Percentiles rank a stretch among this genome's conserved stretches.
phyloP scores from a whole-genome alignment of 768 basidiomycete species.

The Tremella fuciformis region DNA sequence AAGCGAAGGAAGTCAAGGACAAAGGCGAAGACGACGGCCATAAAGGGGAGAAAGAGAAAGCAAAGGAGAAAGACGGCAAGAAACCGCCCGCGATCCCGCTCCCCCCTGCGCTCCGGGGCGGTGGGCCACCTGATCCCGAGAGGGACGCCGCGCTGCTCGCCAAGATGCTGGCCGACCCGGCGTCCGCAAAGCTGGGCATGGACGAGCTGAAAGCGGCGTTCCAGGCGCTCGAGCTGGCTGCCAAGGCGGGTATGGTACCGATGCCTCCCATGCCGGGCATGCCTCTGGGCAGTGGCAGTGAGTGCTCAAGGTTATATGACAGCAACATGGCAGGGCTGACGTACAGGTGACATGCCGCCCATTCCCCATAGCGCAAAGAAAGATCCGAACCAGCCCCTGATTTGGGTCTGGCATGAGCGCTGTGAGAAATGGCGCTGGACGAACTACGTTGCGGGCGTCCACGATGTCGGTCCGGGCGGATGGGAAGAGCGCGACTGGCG shows the following conservation, averaged over 20 bases:
- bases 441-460: conserved; percentile 35
- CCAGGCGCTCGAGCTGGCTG: conserved; percentile 30
- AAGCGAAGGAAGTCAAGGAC: conserved; percentile 5
- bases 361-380: neutral
- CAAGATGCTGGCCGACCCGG: conserved; percentile 23
- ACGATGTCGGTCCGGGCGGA: conserved; percentile 25
- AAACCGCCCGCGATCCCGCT: neutral
- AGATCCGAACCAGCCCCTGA: conserved; percentile 21
- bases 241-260: conserved; percentile 9
- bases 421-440: conserved; percentile 43
- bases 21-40: conserved; percentile 5
- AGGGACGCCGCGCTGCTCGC: conserved; percentile 19
- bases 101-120: neutral
- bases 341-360: no score
- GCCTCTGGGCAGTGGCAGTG: neutral
- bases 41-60: conserved; percentile 2
- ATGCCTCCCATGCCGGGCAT: conserved; percentile 1
- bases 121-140: conserved; percentile 20
- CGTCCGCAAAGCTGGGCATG: conserved; percentile 15
- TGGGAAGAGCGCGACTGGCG: conserved; percentile 48
- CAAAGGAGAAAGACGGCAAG: conserved; percentile 6
- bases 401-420: conserved; percentile 39
- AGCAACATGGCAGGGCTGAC: no score
- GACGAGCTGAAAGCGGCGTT: conserved; percentile 34
- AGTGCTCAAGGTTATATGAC: no score